A percentile compares a stretch with the other conserved stretches of the same genome.
These are phyloP conservation scores for Kluyveromyces dobzhanskii DNA, from an alignment of 805 yeast species.

Conservation along the genomic window DNA sequence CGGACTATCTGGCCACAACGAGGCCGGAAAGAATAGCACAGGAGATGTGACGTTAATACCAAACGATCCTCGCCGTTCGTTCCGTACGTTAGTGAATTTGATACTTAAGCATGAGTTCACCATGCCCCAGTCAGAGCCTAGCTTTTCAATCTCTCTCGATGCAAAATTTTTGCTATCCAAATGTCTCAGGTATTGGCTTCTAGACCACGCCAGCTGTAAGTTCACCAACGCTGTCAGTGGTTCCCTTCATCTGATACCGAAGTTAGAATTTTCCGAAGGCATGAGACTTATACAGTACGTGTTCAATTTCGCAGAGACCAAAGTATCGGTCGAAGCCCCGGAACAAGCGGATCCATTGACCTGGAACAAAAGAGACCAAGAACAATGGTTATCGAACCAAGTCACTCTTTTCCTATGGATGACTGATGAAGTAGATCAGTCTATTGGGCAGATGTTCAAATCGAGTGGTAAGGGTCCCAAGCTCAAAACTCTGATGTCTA, in stretches of 20 bases:
- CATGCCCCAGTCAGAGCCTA: not conserved
- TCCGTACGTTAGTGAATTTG: conserved; percentile 32
- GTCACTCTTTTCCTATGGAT: conserved; percentile 38
- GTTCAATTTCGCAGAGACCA: conserved; percentile 25
- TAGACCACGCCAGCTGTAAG: conserved; percentile 26
- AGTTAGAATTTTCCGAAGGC: conserved; percentile 32
- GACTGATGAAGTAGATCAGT: conserved; percentile 32
- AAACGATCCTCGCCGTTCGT: conserved; percentile 33
- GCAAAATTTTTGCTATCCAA: conserved; percentile 36
- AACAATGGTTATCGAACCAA: conserved; percentile 42
- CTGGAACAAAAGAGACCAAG: conserved; percentile 42
- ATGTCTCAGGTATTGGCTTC: conserved; percentile 51
- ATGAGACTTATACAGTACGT: conserved; percentile 25
- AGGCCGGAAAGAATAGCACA: not conserved
- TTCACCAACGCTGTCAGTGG: not conserved
- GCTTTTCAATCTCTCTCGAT: conserved; percentile 13
- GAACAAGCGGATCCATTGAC: conserved; percentile 17
- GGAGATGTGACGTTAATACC: conserved; percentile 30
- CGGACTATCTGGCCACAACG: conserved; percentile 3
- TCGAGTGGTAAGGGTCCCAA: conserved; percentile 14
- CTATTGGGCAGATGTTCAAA: not conserved
- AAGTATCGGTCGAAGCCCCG: conserved; percentile 13
- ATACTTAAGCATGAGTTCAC: conserved; percentile 36
- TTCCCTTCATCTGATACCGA: conserved; percentile 5
- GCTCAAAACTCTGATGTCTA: conserved; percentile 40